phyloP scores from a whole-genome alignment of 2,329 filamentous ascomycete genomes.

The Teratosphaeria epicoccoides region DNA sequence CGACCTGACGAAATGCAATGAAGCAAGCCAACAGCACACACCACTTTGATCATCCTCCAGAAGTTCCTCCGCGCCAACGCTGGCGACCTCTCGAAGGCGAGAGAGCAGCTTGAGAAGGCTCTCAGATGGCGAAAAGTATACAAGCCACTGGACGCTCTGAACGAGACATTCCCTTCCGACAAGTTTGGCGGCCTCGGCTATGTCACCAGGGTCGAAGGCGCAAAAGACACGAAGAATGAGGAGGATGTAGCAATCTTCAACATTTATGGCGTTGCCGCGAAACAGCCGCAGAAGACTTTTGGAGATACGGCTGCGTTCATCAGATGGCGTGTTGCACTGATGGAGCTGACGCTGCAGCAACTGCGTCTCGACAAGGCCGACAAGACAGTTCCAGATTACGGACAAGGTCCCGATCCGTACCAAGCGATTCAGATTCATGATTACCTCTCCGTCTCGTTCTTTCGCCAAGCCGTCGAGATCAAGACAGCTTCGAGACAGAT shows the following conservation, averaged over 20 bases:
- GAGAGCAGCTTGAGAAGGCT: constrained; percentile 66
- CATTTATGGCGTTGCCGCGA: constrained; percentile 75
- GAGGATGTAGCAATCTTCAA: constrained; percentile 78
- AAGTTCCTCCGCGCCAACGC: constrained; percentile 91
- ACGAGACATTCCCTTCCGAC: constrained; percentile 49
- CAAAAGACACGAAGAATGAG: constrained; percentile 41
- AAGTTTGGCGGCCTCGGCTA: constrained; percentile 76
- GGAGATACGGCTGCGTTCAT: constrained; percentile 74
- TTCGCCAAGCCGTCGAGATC: constrained; percentile 67
- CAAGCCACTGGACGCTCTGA: constrained; percentile 56
- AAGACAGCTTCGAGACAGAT: constrained; percentile 69
- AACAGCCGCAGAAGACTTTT: constrained; percentile 71
- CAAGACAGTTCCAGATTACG: constrained; percentile 58
- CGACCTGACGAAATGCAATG: constrained; percentile 9
- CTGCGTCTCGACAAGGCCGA: constrained; percentile 61
- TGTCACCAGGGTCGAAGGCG: constrained; percentile 57
- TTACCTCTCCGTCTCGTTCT: constrained; percentile 78
- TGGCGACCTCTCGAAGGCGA: constrained; percentile 60
- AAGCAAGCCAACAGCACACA: constrained; percentile 43
- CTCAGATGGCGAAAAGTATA: constrained; percentile 73
- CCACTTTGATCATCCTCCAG: constrained; percentile 74
- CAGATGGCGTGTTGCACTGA: constrained; percentile 77
- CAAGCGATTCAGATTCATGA: constrained; percentile 91
- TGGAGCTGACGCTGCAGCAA: constrained; percentile 73
- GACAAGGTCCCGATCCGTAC: constrained; percentile 61